Base-by-base conservation (phyloP, 2,329 filamentous ascomycete species). In the Helotiales sp. region DNA sequence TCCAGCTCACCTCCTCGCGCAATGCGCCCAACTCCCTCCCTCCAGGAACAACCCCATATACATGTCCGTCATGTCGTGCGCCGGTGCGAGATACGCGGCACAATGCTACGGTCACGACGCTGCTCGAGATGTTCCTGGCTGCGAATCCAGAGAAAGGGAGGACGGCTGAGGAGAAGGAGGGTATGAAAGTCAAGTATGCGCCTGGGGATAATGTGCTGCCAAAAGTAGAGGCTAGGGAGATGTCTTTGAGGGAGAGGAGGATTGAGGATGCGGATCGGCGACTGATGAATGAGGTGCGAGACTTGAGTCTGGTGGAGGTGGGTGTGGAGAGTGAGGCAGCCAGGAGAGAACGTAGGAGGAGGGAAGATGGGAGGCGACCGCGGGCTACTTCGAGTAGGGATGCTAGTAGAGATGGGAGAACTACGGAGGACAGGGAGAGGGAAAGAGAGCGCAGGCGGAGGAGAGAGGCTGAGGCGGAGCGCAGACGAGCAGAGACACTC, bases 41-140 rank as follows among this genome's bases (percentile, higher is more conserved):
- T n/a, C 40, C 70, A 8, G 70, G 70, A 28, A 59, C 70, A 6
- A 72, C 69, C 11, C 77, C 86, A 76, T 97, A 93, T 78, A 97
- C 93, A 54, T 99, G 96, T 81, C 96, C 96, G 47, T 91, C 93
- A 80, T 99, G 96, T 81, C 92, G 96, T 71, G 92, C 93, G 54
- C 81, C 85, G 13, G 95, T 99, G 68, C 90, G 94, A 70, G 92
- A 91, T 74, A 97, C 95, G 50, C 89, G 90, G 77, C 93, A 93
- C 76, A 96, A 98, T 86, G 93, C 96, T 66, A 93, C 91, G 26
- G 91, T 97, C 61, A 94, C 90, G 8, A 97, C 93, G 1, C 83
- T 98, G 54, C 82, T 99, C 67, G 95, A 98, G 64, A 95, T 97
- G 86, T 93, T 92, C 73, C 81, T 97, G 40, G 84, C 88, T 28